Evolutionary conservation across 805 yeast species (phyloP).

Genomic region (Candida wancherniae): DNA sequence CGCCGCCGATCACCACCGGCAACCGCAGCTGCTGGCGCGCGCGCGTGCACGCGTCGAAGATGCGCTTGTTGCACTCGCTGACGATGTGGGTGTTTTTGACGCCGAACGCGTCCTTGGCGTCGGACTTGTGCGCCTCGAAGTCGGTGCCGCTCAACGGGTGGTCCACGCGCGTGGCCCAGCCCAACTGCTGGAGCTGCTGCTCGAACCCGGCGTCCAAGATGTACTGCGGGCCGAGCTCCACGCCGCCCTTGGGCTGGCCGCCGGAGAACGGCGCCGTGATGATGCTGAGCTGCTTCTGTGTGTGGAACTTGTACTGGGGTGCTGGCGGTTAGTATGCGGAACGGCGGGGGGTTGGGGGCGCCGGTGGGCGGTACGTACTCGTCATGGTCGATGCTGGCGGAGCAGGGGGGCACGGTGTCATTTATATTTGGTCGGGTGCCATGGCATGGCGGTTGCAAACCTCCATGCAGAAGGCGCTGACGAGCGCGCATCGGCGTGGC

Average conservation of each 20-base stretch:
- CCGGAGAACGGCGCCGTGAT: slow-evolving; percentile 92
- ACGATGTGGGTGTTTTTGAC: slow-evolving; percentile 75
- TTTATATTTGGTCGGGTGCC: no score
- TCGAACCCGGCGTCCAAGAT: slow-evolving; percentile 69
- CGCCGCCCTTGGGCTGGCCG: slow-evolving; percentile 93
- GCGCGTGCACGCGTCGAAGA: slow-evolving; percentile 55
- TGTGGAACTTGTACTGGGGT: slow-evolving; percentile 50
- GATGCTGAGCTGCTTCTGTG: slow-evolving; percentile 55
- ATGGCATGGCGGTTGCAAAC: no score
- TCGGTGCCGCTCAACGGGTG: slow-evolving; percentile 52
- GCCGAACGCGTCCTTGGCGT: slow-evolving; percentile 45
- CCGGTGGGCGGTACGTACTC: slow-evolving; percentile 1
- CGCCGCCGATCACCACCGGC: slow-evolving; percentile 91
- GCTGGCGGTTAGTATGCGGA: slow-evolving; percentile 7
- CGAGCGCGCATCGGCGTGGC: no score
- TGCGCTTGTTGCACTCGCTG: slow-evolving; percentile 59
- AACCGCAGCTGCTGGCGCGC: slow-evolving; percentile 47
- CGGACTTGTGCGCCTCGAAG: slow-evolving; percentile 39
- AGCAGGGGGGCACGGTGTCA: no score
- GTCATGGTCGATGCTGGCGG: background rate
- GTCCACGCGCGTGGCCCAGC: slow-evolving; percentile 59
- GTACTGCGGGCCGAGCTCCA: slow-evolving; percentile 88
- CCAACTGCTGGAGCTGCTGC: slow-evolving; percentile 56
- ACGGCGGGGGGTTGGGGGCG: background rate
- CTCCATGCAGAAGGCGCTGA: no score